Base-by-base conservation (phyloP, 805 yeast genomes). In the Cyberlindnera galapagoensis region DNA sequence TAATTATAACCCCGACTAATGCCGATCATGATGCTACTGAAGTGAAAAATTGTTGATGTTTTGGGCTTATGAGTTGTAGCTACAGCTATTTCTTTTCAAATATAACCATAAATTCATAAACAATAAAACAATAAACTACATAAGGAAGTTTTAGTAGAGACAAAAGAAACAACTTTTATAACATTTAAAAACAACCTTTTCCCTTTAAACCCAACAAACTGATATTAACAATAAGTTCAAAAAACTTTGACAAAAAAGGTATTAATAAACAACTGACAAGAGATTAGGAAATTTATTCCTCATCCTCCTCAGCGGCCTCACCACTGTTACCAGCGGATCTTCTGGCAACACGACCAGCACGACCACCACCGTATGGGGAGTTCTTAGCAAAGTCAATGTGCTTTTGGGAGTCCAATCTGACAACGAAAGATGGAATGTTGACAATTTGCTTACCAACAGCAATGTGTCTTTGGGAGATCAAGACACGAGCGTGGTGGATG, bases 291-390 rank as follows among this genome's bases (percentile, higher is more conserved):
- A 66, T 61, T 74, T 77, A 80, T 69, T 83, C 83, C 36, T 36
- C 43, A 57, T 72, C 88, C 53, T 72, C 95, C 54, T 69, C 94
- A 57, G 69, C 90, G 50, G 68, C 88, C 48, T 65, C 80, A 20
- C 21, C 38, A 39, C 40, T 42, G 31, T 39, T 71, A 59, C 63
- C 69, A 62, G 69, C 76, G 54, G 56, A 56, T 65, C 71, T 56
- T 71, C 97, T 86, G 81, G 92, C 94, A 63, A 86, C 95, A 80
- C 98, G 92, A 69, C 98, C 98, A 57, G 98, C 94, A 78, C 98
- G 90, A 59, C 96, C 98, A 75, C 98, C 98, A 71, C 98, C 98
- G 88, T 85, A 90, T 70, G 98, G 98, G 55, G 98, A 92, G 69
- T 85, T 86, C 67, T 92, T 82, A 60, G 98, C 94, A 62, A 90